Evolutionary conservation across 192 early-diverging fungal species (phyloP).

Genomic region (Podila clonocystis): DNA sequence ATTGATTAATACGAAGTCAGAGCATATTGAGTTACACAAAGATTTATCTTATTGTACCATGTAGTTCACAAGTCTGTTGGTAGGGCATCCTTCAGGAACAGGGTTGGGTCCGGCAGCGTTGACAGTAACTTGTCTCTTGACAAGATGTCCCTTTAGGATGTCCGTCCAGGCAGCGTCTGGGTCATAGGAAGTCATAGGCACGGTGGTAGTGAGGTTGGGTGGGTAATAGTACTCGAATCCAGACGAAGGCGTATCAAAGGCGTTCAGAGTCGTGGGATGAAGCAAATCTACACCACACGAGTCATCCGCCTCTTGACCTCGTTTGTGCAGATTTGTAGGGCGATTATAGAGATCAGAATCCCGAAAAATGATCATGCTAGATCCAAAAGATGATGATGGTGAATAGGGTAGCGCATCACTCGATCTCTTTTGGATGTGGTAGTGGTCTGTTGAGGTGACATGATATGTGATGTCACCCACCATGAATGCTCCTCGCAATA

Average conservation of each 20-base stretch:
- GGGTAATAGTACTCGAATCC: conserved; percentile 38
- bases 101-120: conserved; percentile 40
- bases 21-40: background rate
- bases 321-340: conserved; percentile 1
- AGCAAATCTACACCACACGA: conserved; percentile 18
- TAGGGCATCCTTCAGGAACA: conserved; percentile 49
- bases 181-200: conserved; percentile 7
- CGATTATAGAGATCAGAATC: conserved; percentile 64
- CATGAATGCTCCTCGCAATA: conserved; percentile 69
- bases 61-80: conserved; percentile 47
- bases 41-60: conserved; percentile 25
- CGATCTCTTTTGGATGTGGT: conserved; percentile 60
- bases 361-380: conserved; percentile 67
- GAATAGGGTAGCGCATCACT: conserved; percentile 59
- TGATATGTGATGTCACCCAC: conserved; percentile 64
- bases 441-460: conserved; percentile 64
- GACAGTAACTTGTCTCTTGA: conserved; percentile 18
- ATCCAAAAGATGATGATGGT: conserved; percentile 24
- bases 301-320: conserved; percentile 9
- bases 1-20: conserved; percentile 1
- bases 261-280: background rate
- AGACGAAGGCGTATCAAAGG: background rate
- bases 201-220: conserved; percentile 36
- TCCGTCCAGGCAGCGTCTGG: conserved; percentile 23
- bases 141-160: conserved; percentile 8